phyloP scores from a whole-genome alignment of 257 asterid genomes.

The Fraxinus quadrangulata region DNA sequence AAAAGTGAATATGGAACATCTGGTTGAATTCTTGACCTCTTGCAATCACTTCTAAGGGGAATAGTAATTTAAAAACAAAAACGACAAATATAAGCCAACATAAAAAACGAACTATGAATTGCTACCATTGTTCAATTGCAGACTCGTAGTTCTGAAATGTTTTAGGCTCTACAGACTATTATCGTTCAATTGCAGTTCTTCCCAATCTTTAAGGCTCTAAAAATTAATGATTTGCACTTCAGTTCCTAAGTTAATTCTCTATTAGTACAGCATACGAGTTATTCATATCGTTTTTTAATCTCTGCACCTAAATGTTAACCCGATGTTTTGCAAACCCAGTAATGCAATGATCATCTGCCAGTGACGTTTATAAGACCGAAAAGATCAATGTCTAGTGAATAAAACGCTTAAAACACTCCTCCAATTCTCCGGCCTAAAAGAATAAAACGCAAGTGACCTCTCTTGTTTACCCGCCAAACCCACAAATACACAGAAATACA shows the following conservation, averaged over 20 bases:
- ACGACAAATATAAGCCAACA: neutral
- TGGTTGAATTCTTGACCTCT: neutral
- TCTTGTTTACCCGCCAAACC: slow-evolving; percentile 38
- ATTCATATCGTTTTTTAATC: neutral
- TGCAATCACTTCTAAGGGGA: neutral
- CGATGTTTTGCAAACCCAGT: neutral
- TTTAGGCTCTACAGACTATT: neutral
- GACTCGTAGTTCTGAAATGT: neutral
- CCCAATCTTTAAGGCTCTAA: neutral
- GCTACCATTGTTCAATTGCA: neutral
- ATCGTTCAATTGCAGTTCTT: neutral
- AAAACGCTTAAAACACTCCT: neutral
- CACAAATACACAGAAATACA: neutral
- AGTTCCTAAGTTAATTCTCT: neutral
- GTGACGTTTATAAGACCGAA: neutral
- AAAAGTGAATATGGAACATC: neutral
- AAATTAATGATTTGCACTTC: neutral
- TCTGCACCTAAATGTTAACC: neutral
- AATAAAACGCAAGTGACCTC: neutral
- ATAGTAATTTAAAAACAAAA: neutral
- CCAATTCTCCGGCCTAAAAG: slow-evolving; percentile 26
- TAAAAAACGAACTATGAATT: neutral
- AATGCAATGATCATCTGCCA: neutral
- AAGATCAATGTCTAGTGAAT: no score
- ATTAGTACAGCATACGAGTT: neutral